A percentile compares a stretch with the other conserved stretches of the same genome.
These are phyloP conservation scores for Ascochyta lentis DNA, from an alignment of 2,329 filamentous ascomycete genomes.

Conservation along the genomic window DNA sequence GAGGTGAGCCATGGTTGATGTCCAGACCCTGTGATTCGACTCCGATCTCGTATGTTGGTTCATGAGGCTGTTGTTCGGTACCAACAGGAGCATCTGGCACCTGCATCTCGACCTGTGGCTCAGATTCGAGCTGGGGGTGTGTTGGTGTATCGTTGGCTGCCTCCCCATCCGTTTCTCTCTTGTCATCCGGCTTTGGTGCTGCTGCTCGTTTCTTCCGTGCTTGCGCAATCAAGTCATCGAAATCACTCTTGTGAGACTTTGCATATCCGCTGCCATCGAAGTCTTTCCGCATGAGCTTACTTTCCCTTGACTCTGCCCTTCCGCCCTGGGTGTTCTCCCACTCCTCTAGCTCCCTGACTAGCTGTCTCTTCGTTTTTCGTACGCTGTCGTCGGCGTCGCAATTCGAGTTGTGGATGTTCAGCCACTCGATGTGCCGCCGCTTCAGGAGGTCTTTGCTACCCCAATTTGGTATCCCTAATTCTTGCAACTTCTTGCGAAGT, in stretches of 20 bases:
- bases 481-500: constrained; percentile 79
- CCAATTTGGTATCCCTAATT: constrained; percentile 76
- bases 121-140: background rate
- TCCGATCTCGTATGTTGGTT: constrained; percentile 6
- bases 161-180: constrained; percentile 12
- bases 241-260: constrained; percentile 73
- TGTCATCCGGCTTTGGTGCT: constrained; percentile 36
- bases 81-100: background rate
- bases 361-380: constrained; percentile 68
- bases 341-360: constrained; percentile 78
- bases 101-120: background rate
- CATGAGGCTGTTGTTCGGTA: background rate
- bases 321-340: constrained; percentile 88
- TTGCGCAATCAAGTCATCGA: constrained; percentile 78
- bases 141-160: background rate
- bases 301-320: constrained; percentile 50
- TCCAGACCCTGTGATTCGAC: constrained; percentile 18
- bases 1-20: constrained; percentile 34
- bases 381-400: constrained; percentile 78
- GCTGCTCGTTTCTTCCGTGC: constrained; percentile 65
- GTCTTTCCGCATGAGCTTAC: constrained; percentile 77
- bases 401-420: constrained; percentile 96
- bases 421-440: constrained; percentile 87
- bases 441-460: constrained; percentile 76
- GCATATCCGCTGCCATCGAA: constrained; percentile 84